Evolutionary conservation across 2,329 filamentous ascomycete species (phyloP), one percentile per base, ranked within the genome.

Genomic region (Westerdykella sp.): DNA sequence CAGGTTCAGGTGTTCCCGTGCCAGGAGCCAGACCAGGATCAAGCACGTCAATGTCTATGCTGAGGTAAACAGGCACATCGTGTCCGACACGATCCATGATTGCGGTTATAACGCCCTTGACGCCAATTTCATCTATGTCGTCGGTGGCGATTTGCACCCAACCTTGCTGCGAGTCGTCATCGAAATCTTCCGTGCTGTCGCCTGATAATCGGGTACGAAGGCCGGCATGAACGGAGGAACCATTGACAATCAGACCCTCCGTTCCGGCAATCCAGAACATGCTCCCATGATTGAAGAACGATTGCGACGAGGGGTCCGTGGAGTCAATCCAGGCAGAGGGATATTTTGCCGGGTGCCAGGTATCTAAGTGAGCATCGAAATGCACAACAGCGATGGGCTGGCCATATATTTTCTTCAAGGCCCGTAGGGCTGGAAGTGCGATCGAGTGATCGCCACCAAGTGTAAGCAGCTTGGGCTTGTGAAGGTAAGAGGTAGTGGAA

Each of bases 211-310:
- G 76, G 0, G 87, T 94, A 36, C 89, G 81, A 40, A 95, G 72
- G 1, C 89, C 89, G 0, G 87, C 89, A 65, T 95, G 89, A 5
- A 93, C 86, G 16, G 80, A 85, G 0, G 79, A 83, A 12, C 74
- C 71, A 65, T 91, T 90, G 47, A 79, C 75, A 45, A 95, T 82
- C 21, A 95, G 71, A 0, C 86, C 87, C 65, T 95, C 89, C 23
- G 82, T 81, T 39, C 83, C 82, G 5, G 89, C 89, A 53, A 91
- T 78, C 84, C 87, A 91, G 74, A 95, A 95, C 82, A 95, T 93
- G 53, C 80, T 87, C 4, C 90, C 89, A 66, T 95, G 89, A 59
- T 83, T 95, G 71, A 94, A 93, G 54, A 83, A 78, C 2, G 80
- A 77, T 64, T 87, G 85, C 46, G 80, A 76, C 2, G 76, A 77